phyloP scores from a whole-genome alignment of 2,329 filamentous ascomycete species.

The Teratosphaeria pseudoeucalypti region DNA sequence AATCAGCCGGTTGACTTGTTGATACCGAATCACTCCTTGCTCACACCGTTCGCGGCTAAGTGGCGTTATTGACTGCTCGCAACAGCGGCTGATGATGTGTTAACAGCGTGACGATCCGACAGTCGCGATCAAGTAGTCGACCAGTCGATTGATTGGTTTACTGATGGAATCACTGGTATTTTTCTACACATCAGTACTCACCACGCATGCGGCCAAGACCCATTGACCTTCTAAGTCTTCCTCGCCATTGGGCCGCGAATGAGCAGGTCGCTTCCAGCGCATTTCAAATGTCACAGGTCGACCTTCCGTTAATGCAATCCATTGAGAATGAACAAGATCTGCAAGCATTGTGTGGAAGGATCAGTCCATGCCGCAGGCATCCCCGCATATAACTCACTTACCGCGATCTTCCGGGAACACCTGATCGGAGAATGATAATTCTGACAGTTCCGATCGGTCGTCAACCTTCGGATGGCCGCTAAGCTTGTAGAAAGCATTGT shows the following conservation, averaged over 20 bases:
- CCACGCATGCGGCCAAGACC: conserved; percentile 13
- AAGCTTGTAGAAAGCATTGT: conserved; percentile 12
- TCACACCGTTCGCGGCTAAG: too few relatives aligned
- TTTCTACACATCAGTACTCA: too few relatives aligned
- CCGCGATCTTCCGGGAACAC: conserved; percentile 11
- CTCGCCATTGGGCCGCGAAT: conserved; percentile 1
- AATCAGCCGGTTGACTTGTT: too few relatives aligned
- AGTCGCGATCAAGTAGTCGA: too few relatives aligned
- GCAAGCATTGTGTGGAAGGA: background rate
- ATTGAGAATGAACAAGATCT: conserved; percentile 2
- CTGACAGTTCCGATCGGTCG: background rate
- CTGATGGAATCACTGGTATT: too few relatives aligned
- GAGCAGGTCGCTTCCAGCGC: conserved; percentile 7
- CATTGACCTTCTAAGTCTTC: conserved; percentile 11
- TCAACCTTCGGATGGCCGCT: conserved; percentile 8
- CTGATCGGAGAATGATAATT: conserved; percentile 6
- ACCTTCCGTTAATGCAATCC: conserved; percentile 7
- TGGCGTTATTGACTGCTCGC: too few relatives aligned
- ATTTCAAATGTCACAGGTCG: conserved; percentile 11
- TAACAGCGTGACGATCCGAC: too few relatives aligned
- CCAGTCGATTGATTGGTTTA: too few relatives aligned
- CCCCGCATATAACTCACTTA: background rate
- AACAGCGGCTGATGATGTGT: too few relatives aligned
- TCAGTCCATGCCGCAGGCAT: background rate
- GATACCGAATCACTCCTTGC: too few relatives aligned